A percentile compares a stretch with the other conserved stretches of the same genome.
Evolutionary conservation across 352 stramenopile genomes (phyloP).

Genomic region (Plasmopara muralis): DNA sequence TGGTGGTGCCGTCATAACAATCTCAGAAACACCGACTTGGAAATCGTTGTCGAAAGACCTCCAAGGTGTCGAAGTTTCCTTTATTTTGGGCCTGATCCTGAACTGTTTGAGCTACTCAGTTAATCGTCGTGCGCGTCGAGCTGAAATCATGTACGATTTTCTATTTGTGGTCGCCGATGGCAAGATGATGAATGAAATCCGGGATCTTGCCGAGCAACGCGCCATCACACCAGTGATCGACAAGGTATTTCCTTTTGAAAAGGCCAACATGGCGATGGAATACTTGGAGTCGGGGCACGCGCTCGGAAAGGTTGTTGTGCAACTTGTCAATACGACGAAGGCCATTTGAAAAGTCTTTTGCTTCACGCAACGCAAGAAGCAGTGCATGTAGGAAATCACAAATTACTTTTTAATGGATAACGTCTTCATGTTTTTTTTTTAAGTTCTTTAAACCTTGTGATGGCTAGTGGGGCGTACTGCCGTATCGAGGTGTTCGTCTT

Average conservation of each 20-base stretch:
- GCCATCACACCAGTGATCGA: constrained; percentile 51
- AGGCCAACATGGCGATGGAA: constrained; percentile 51
- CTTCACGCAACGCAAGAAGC: background rate
- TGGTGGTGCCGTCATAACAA: constrained; percentile 49
- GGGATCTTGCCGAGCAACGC: constrained; percentile 34
- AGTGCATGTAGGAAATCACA: background rate
- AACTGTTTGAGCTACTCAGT: constrained; percentile 57
- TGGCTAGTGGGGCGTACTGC: constrained; percentile 25
- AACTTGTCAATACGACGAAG: constrained; percentile 31
- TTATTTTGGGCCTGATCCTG: constrained; percentile 39
- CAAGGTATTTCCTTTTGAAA: constrained; percentile 66
- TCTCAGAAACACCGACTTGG: constrained; percentile 47
- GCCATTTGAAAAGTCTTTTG: constrained; percentile 3
- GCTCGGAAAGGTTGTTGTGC: constrained; percentile 60
- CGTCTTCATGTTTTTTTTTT: background rate
- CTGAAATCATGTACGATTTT: constrained; percentile 51
- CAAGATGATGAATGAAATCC: constrained; percentile 44
- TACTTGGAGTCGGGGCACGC: constrained; percentile 56
- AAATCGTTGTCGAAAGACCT: constrained; percentile 25
- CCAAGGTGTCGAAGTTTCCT: constrained; percentile 37
- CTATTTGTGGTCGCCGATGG: constrained; percentile 42
- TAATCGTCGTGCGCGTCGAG: constrained; percentile 37
- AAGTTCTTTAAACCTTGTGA: background rate
- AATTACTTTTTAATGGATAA: background rate
- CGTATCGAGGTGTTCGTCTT: constrained; percentile 42